Percentiles rank a stretch among this genome's conserved stretches.
phyloP scores from a whole-genome alignment of 1,284 basidiomycete species.

The Trametes polyzona region DNA sequence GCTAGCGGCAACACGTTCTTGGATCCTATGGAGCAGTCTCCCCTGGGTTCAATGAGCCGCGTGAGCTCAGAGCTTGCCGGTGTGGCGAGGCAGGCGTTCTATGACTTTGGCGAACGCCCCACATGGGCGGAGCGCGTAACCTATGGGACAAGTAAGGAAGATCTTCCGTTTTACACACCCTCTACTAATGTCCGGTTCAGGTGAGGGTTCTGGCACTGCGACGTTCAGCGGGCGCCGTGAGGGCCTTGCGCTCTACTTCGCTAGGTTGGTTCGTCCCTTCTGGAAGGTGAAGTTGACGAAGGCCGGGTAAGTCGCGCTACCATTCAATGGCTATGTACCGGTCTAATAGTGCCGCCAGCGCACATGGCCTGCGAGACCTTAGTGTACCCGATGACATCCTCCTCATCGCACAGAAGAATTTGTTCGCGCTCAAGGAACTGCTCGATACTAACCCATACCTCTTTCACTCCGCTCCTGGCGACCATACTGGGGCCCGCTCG shows the following conservation, averaged over 20 bases:
- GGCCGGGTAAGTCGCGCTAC: slow-evolving; percentile 48
- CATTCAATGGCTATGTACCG: neutral
- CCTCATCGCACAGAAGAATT: slow-evolving; percentile 76
- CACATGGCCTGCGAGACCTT: slow-evolving; percentile 50
- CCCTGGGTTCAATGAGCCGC: slow-evolving; percentile 52
- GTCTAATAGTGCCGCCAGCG: neutral
- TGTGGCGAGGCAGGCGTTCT: slow-evolving; percentile 80
- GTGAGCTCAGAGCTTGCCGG: slow-evolving; percentile 64
- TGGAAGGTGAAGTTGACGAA: slow-evolving; percentile 84
- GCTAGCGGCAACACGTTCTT: slow-evolving; percentile 79
- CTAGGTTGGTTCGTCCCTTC: slow-evolving; percentile 83
- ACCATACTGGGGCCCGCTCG: slow-evolving; percentile 56
- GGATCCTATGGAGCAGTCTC: slow-evolving; percentile 52
- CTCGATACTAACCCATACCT: slow-evolving; percentile 78
- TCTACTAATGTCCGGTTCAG: slow-evolving; percentile 35
- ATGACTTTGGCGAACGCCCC: slow-evolving; percentile 83
- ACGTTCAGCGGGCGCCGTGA: slow-evolving; percentile 89
- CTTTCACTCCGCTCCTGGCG: slow-evolving; percentile 76
- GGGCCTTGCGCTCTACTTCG: slow-evolving; percentile 87
- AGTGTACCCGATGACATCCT: slow-evolving; percentile 68
- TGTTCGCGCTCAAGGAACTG: slow-evolving; percentile 78
- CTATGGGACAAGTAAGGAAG: slow-evolving; percentile 56
- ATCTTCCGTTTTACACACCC: neutral
- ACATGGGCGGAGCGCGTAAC: slow-evolving; percentile 79
- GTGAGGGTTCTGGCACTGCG: slow-evolving; percentile 72